A percentile compares a stretch with the other conserved stretches of the same genome.
phyloP scores from a whole-genome alignment of 768 basidiomycete genomes.

The Royoungia palumana region DNA sequence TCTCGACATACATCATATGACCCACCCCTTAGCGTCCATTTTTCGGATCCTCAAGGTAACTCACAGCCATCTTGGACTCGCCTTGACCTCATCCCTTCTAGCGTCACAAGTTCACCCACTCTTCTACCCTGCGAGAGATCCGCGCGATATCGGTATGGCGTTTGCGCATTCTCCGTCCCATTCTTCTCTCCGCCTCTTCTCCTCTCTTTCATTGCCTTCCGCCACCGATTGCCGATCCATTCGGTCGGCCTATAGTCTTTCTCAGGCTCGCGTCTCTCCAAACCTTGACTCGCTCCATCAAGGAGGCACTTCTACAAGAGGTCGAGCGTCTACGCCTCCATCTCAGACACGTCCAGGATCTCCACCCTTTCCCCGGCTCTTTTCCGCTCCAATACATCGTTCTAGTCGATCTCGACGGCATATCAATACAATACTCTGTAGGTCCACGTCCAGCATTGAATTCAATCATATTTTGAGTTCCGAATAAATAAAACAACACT shows the following conservation, averaged over 20 bases:
- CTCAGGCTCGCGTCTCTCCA: conserved; percentile 45
- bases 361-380: conserved; percentile 17
- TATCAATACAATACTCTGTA: conserved; percentile 58
- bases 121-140: conserved; percentile 59
- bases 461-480: conserved; percentile 8
- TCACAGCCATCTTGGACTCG: conserved; percentile 1
- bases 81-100: conserved; percentile 25
- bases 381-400: conserved; percentile 65
- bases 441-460: conserved; percentile 22
- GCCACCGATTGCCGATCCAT: conserved; percentile 49
- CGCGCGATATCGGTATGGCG: conserved; percentile 59
- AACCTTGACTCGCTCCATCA: conserved; percentile 36
- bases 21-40: conserved; percentile 39
- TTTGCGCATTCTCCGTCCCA: conserved; percentile 33
- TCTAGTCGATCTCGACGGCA: conserved; percentile 58
- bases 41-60: conserved; percentile 64
- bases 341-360: conserved; percentile 47
- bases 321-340: conserved; percentile 59
- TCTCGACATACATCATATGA: background rate
- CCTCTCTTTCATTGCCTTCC: conserved; percentile 54
- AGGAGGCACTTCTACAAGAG: conserved; percentile 43
- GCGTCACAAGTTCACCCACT: conserved; percentile 65
- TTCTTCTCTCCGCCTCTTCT: conserved; percentile 32
- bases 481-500: conserved; percentile 1
- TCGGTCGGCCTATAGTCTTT: conserved; percentile 63